Evolutionary conservation across 2,329 filamentous ascomycete genomes (phyloP), one percentile per base, ranked within the genome.

Genomic region (Plectosphaerella cucumerina): DNA sequence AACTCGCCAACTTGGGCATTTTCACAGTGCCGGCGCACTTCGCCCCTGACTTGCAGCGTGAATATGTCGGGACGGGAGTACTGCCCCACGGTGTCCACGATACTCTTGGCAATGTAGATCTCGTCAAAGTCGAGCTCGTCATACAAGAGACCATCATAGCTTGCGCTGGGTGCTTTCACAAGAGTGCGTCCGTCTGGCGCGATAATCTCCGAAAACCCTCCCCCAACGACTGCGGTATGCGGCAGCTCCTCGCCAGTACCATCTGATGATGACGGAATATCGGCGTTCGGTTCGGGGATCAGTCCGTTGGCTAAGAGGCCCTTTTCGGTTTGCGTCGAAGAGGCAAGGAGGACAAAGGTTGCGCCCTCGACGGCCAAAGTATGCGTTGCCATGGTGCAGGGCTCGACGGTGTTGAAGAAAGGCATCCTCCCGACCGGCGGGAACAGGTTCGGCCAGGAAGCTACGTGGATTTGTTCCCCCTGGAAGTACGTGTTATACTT

Each of bases 181-280:
- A 81, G 56, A 4, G 70, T 61, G 23, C 74, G 63, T 1, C 78
- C 78, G 56, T 81, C 77, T 0, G 78, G 78, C 0, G 73, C 77
- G 52, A 76, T 76, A 20, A 80, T 70, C 53, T 74, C 76, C 4
- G 73, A 73, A 49, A 72, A 73, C 2, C 78, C 78, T 20, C 74
- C 74, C 3, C 70, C 67, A 1, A 67, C 67, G 57, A 43, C n/a
- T 21, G 20, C 39, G 20, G 39, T 43, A 17, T 17, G 39, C 9
- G 71, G 83, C 84, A 12, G 44, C 62, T 61, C 52, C 64, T 62
- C 44, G 63, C 63, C 56, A 65, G 65, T 12, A 65, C 68, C 23
- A 68, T 60, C 41, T n/a, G n/a, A n/a, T n/a, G n/a, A n/a, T n/a
- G n/a, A n/a, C n/a, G n/a, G n/a, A n/a, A n/a, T n/a, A 66, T 9